Conservation (phyloP, 768 basidiomycete species). For the Lentinula sp. region DNA sequence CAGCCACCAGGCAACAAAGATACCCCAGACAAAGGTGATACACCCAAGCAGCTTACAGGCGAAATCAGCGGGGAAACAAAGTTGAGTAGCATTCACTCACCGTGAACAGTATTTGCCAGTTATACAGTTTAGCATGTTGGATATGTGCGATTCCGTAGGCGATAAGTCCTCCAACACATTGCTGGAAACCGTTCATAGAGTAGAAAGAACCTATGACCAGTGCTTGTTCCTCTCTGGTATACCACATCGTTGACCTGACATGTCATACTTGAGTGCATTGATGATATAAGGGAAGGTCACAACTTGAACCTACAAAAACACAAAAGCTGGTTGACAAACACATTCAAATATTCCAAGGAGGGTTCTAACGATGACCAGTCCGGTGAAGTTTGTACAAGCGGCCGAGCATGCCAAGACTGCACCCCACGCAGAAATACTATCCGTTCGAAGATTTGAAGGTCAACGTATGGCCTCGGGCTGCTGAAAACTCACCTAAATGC, state of each 20-base stretch:
- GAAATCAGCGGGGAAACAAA: background rate
- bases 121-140: constrained; percentile 30
- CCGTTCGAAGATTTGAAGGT: background rate
- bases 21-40: constrained; percentile 40
- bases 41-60: constrained; percentile 33
- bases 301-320: constrained; percentile 34
- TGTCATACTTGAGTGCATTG: background rate
- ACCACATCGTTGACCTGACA: constrained; percentile 43
- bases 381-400: constrained; percentile 36
- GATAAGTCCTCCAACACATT: constrained; percentile 42
- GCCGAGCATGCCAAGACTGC: constrained; percentile 42
- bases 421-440: constrained; percentile 36
- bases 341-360: constrained; percentile 42
- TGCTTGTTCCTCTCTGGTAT: constrained; percentile 43
- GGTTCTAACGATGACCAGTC: constrained; percentile 39
- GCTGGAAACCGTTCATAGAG: constrained; percentile 42
- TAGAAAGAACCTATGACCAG: constrained; percentile 38
- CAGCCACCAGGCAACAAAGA: constrained; percentile 43
- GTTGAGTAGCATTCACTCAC: constrained; percentile 12
- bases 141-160: constrained; percentile 45
- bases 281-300: background rate
- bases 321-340: constrained; percentile 42
- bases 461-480: background rate
- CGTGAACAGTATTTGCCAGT: constrained; percentile 45
- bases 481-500: constrained; percentile 29